phyloP scores from a whole-genome alignment of 441 rosid species.

The Syzygium syzygioides region DNA sequence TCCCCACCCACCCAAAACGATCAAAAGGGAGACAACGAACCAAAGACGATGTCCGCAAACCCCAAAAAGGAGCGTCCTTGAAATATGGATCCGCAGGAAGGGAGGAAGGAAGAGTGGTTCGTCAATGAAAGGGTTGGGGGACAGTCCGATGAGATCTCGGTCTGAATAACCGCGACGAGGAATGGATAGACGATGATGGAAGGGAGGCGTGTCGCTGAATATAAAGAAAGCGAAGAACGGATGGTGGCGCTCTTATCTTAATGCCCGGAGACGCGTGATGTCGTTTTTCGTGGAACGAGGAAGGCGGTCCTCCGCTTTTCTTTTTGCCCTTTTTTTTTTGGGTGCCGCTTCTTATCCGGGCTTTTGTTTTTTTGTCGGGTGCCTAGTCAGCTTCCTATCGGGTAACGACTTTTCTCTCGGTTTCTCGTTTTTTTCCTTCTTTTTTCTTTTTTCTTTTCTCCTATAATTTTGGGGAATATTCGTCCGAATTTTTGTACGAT shows the following conservation, averaged over 20 bases:
- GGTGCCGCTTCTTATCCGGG: background rate
- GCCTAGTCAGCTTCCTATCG: background rate
- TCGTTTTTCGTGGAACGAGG: background rate
- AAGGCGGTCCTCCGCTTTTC: background rate
- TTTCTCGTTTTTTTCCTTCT: background rate
- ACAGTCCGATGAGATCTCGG: background rate
- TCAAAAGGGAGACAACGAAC: background rate
- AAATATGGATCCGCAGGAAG: background rate
- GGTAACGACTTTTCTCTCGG: background rate
- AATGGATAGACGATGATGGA: background rate
- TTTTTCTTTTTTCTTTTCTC: accelerated
- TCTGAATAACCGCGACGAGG: background rate
- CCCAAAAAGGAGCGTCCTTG: no score
- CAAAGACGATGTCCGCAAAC: background rate
- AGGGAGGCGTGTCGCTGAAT: background rate
- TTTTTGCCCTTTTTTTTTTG: accelerated
- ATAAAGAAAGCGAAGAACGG: background rate
- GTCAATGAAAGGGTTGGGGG: no score
- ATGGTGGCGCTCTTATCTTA: background rate
- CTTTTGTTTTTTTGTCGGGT: background rate
- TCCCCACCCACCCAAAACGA: background rate
- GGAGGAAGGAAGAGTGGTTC: no score
- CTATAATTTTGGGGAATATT: background rate
- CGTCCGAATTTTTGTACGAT: background rate
- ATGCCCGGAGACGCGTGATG: background rate